Evolutionary conservation across 2,329 filamentous ascomycete species (phyloP).

Genomic region (Blastomyces emzantsi): DNA sequence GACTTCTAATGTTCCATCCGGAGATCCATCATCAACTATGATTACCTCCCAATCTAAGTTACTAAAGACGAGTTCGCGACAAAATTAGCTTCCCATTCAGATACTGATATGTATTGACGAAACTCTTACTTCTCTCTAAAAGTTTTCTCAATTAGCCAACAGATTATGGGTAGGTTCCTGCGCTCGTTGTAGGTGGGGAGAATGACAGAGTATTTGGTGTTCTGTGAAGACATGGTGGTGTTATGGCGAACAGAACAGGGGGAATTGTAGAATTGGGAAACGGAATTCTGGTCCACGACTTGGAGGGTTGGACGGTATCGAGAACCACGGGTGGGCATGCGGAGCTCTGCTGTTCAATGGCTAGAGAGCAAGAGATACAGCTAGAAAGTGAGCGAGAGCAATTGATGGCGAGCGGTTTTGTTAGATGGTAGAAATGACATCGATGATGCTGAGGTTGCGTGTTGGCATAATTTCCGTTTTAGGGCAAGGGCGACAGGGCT

Average conservation of each 20-base stretch:
- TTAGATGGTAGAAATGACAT: background rate
- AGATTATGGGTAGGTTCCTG: slow-evolving; percentile 89
- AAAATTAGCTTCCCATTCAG: slow-evolving; percentile 6
- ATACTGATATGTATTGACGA: slow-evolving; percentile 1
- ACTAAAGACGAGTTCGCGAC: slow-evolving; percentile 38
- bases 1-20: slow-evolving; percentile 86
- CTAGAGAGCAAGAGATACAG: slow-evolving; percentile 4
- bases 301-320: slow-evolving; percentile 18
- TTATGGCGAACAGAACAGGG: slow-evolving; percentile 4
- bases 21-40: slow-evolving; percentile 96
- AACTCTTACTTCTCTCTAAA: slow-evolving; percentile 71
- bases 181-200: slow-evolving; percentile 98
- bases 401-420: background rate
- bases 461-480: background rate
- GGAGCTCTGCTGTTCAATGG: slow-evolving; percentile 15
- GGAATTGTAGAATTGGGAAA: slow-evolving; percentile 13
- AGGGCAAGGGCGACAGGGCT: background rate
- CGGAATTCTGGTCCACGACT: slow-evolving; percentile 17
- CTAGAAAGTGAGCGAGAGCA: slow-evolving; percentile 1
- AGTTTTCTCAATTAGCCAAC: slow-evolving; percentile 85
- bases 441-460: slow-evolving; percentile 1
- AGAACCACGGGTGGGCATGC: slow-evolving; percentile 19
- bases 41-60: slow-evolving; percentile 95
- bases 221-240: slow-evolving; percentile 13
- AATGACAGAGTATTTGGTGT: slow-evolving; percentile 91